A percentile compares a stretch with the other conserved stretches of the same genome.
These are phyloP conservation scores for Hortaea sp. DNA, from an alignment of 2,329 filamentous ascomycete genomes.

Conservation along the genomic window DNA sequence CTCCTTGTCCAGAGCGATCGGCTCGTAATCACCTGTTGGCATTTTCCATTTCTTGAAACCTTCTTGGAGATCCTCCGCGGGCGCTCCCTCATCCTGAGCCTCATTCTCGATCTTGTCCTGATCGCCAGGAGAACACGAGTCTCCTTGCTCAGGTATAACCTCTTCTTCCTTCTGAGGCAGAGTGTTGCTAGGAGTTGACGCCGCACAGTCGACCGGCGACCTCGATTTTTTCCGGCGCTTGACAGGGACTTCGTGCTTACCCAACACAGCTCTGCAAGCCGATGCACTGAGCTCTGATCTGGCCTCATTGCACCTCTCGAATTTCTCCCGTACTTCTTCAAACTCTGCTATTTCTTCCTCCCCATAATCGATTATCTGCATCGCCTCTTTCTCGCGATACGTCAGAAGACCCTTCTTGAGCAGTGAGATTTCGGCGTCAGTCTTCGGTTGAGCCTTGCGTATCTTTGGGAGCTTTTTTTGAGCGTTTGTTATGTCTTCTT, in stretches of 20 bases:
- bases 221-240: too few relatives aligned
- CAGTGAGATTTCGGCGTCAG: too few relatives aligned
- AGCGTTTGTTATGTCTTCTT: too few relatives aligned
- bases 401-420: neutral
- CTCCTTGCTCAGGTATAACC: too few relatives aligned
- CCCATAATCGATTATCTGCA: neutral
- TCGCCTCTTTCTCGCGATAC: neutral
- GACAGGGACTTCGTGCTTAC: too few relatives aligned
- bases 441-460: too few relatives aligned
- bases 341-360: neutral
- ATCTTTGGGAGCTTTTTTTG: too few relatives aligned
- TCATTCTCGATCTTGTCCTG: too few relatives aligned
- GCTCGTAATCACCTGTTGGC: neutral
- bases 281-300: neutral
- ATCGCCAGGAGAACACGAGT: too few relatives aligned
- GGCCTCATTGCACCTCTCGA: neutral
- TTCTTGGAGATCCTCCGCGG: neutral
- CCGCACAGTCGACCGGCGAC: too few relatives aligned
- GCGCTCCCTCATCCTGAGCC: neutral
- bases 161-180: too few relatives aligned
- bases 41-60: neutral
- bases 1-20: neutral
- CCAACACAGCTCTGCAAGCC: neutral
- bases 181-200: too few relatives aligned
- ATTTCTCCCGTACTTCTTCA: neutral